These are phyloP conservation scores for Penicillium subrubescens DNA, from an alignment of 495 filamentous ascomycete genomes.

Conservation along the genomic window DNA sequence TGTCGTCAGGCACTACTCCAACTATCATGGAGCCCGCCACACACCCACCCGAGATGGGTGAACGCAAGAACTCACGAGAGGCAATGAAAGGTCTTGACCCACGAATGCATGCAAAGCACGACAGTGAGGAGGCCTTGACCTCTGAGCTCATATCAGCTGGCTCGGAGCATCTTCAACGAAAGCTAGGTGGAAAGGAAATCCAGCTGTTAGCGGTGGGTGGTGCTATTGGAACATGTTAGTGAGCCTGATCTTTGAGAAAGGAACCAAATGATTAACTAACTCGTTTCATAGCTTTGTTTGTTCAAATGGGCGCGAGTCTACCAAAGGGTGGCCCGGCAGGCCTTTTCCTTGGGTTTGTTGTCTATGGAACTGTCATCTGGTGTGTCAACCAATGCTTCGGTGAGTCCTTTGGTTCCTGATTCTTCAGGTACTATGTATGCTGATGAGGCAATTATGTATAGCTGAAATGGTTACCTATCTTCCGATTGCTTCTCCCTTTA, in stretches of 20 bases:
- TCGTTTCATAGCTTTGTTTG: conserved; percentile 56
- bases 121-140: conserved; percentile 16
- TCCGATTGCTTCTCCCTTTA: conserved; percentile 75
- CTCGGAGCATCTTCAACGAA: conserved; percentile 47
- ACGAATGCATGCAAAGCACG: conserved; percentile 7
- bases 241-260: neutral
- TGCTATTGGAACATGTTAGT: conserved; percentile 64
- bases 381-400: conserved; percentile 55
- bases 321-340: conserved; percentile 72
- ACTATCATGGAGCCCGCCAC: conserved; percentile 8
- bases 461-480: conserved; percentile 80
- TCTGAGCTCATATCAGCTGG: conserved; percentile 29
- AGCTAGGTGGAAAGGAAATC: conserved; percentile 61
- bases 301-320: conserved; percentile 67
- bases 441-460: conserved; percentile 38
- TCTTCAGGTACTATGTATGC: neutral
- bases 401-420: conserved; percentile 27
- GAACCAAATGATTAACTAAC: neutral
- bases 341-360: conserved; percentile 71
- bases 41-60: neutral
- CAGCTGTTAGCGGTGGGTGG: conserved; percentile 74
- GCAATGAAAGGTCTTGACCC: conserved; percentile 6
- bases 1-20: neutral
- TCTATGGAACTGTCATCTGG: conserved; percentile 30
- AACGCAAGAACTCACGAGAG: neutral